Conservation (phyloP, 2,329 filamentous ascomycete species). For the Monosporascus ibericus region DNA sequence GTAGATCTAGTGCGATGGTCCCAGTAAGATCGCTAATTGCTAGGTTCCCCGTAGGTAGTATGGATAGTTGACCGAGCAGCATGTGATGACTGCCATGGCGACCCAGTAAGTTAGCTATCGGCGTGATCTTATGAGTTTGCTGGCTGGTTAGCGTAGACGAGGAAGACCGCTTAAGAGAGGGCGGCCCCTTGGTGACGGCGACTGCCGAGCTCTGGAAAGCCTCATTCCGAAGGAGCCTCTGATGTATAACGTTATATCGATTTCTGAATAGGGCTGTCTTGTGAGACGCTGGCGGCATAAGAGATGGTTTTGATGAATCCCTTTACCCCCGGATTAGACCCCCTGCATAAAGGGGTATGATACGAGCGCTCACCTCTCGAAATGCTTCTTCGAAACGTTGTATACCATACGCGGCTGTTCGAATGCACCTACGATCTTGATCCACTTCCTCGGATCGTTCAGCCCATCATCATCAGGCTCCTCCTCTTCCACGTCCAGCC, state of each 20-base stretch:
- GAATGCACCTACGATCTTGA: constrained; percentile 78
- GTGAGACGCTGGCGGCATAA: constrained; percentile 71
- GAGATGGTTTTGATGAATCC: constrained; percentile 56
- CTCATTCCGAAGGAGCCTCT: constrained; percentile 86
- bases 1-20: constrained; percentile 77
- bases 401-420: constrained; percentile 77
- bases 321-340: constrained; percentile 27
- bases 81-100: constrained; percentile 80
- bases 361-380: constrained; percentile 59
- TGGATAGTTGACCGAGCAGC: constrained; percentile 74
- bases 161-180: constrained; percentile 50
- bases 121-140: constrained; percentile 80
- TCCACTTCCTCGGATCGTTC: constrained; percentile 71
- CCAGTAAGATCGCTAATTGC: constrained; percentile 84
- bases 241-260: constrained; percentile 85
- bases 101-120: constrained; percentile 69
- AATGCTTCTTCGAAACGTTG: constrained; percentile 80
- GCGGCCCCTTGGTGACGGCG: constrained; percentile 48
- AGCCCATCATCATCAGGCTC: constrained; percentile 54
- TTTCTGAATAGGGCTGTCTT: constrained; percentile 86
- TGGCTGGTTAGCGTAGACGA: constrained; percentile 47
- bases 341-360: background rate
- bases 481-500: constrained; percentile 45
- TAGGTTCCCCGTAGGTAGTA: constrained; percentile 74
- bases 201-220: constrained; percentile 82